Conservation (phyloP, 352 stramenopile species). For the Achlya hypogyna region DNA sequence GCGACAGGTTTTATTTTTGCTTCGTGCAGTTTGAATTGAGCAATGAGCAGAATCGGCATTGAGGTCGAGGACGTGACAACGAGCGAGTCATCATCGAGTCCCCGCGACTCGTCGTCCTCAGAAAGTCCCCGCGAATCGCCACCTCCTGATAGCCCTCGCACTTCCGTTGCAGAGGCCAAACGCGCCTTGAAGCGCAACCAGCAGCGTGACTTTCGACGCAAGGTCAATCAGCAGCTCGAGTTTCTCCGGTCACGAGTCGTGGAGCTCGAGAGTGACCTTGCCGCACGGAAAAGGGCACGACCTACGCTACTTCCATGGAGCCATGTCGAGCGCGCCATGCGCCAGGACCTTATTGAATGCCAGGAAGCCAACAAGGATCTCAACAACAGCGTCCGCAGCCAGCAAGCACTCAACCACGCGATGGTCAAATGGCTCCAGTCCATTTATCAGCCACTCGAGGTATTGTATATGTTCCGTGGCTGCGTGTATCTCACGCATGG, state of each 20-base stretch:
- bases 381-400: neutral
- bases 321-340: neutral
- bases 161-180: too few relatives aligned
- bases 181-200: neutral
- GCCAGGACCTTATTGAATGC: neutral
- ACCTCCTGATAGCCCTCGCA: too few relatives aligned
- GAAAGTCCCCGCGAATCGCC: too few relatives aligned
- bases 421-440: neutral
- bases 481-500: neutral
- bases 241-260: neutral
- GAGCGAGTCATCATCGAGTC: too few relatives aligned
- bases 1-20: too few relatives aligned
- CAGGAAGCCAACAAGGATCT: neutral
- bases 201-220: neutral
- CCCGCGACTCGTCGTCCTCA: too few relatives aligned
- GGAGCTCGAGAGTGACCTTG: neutral
- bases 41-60: too few relatives aligned
- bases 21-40: too few relatives aligned
- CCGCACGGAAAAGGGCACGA: neutral
- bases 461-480: neutral
- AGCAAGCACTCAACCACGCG: neutral
- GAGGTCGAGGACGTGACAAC: too few relatives aligned
- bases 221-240: neutral
- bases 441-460: neutral
- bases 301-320: neutral